phyloP scores from a whole-genome alignment of 2,329 filamentous ascomycete genomes.

The Zymoseptoria brevis region DNA sequence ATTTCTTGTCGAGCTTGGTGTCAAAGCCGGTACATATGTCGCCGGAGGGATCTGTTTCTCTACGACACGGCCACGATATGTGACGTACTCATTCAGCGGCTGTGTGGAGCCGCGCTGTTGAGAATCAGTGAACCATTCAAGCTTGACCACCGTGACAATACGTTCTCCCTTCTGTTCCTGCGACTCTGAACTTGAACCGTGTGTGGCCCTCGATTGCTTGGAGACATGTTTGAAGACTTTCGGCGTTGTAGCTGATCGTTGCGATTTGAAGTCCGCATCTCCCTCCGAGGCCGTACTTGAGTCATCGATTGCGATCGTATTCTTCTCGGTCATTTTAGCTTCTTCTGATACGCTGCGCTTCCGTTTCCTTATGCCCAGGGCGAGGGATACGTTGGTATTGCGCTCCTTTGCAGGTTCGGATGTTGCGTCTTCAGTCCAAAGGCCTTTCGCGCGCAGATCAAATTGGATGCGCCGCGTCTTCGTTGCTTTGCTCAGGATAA shows the following conservation, averaged over 20 bases:
- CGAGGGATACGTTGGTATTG: neutral
- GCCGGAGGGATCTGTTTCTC: constrained; percentile 26
- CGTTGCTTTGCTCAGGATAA: constrained; percentile 67
- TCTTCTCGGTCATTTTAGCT: constrained; percentile 3
- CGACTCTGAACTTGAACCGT: neutral
- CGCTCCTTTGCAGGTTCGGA: neutral
- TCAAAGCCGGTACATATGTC: neutral
- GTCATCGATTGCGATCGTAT: constrained; percentile 18
- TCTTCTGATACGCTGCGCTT: constrained; percentile 2
- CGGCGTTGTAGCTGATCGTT: neutral
- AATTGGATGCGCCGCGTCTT: constrained; percentile 64
- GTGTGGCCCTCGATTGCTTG: neutral
- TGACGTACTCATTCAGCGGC: constrained; percentile 41
- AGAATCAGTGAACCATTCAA: constrained; percentile 49
- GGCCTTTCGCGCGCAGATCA: constrained; percentile 62
- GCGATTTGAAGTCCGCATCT: constrained; percentile 10
- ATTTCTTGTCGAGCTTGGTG: neutral
- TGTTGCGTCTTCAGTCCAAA: constrained; percentile 41
- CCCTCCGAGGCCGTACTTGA: constrained; percentile 32
- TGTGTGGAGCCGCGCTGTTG: constrained; percentile 35
- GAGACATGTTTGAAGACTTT: neutral
- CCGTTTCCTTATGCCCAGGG: constrained; percentile 5
- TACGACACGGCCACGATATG: constrained; percentile 44
- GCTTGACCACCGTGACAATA: constrained; percentile 43
- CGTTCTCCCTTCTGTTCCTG: constrained; percentile 17